Percentiles rank a stretch among this genome's conserved stretches.
Evolutionary conservation across 169 alveolate genomes (phyloP).

Genomic region (Babesia ovata): DNA sequence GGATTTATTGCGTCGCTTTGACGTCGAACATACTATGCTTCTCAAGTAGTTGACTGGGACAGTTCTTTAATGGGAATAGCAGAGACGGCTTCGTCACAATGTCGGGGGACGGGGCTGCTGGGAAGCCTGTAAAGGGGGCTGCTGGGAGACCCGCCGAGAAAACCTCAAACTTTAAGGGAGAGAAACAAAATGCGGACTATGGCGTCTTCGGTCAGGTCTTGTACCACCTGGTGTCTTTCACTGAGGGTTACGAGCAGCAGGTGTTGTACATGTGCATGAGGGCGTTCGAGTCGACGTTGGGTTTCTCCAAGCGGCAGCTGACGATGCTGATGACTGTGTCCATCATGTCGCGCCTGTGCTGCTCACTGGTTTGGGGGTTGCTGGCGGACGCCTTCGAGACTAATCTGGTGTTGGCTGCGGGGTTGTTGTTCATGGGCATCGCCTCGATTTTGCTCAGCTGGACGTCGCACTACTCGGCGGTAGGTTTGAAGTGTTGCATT

Average conservation of each 20-base stretch:
- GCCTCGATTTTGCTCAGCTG: conserved; percentile 78
- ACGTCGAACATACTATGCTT: too few species aligned
- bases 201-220: neutral
- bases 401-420: conserved; percentile 82
- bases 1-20: too few species aligned
- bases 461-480: conserved; percentile 28
- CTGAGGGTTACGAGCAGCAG: conserved; percentile 26
- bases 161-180: too few species aligned
- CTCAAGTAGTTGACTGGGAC: too few species aligned
- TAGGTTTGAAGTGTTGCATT: neutral
- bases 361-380: conserved; percentile 89
- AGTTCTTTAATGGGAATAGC: too few species aligned
- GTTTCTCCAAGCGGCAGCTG: conserved; percentile 79
- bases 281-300: conserved; percentile 85
- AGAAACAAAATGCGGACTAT: neutral
- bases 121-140: too few species aligned
- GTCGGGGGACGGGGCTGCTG: too few species aligned
- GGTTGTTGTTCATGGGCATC: conserved; percentile 84
- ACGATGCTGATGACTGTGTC: conserved; percentile 85
- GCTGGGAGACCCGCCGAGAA: too few species aligned
- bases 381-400: conserved; percentile 84
- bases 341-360: conserved; percentile 79
- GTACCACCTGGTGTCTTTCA: conserved; percentile 18
- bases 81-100: too few species aligned
- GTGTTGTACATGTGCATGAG: conserved; percentile 63